phyloP scores from a whole-genome alignment of 331 rosid genomes.

The Rhamnella rubrinervis region DNA sequence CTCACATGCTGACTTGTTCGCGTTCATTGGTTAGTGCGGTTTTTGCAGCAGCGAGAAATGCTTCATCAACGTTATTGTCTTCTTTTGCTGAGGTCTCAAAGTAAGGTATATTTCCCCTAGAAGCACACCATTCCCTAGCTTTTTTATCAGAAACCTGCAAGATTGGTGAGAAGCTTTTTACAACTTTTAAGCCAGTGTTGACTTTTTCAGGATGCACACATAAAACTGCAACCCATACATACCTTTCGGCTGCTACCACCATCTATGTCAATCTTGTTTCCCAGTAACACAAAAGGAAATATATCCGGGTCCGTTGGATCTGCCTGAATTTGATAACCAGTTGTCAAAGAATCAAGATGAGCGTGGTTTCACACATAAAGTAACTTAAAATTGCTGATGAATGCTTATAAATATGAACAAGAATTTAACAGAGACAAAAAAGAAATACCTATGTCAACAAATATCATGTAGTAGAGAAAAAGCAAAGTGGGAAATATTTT shows the following conservation, averaged over 20 bases:
- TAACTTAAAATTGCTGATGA: background rate
- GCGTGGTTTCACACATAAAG: background rate
- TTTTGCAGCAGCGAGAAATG: slow-evolving; percentile 67
- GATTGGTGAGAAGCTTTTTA: background rate
- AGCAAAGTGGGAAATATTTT: background rate
- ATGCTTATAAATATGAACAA: background rate
- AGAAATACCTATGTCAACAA: background rate
- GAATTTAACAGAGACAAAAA: background rate
- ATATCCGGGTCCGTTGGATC: slow-evolving; percentile 48
- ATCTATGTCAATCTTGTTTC: slow-evolving; percentile 76
- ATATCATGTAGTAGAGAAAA: background rate
- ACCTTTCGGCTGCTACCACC: slow-evolving; percentile 66
- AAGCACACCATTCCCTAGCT: slow-evolving; percentile 80
- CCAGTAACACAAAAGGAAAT: slow-evolving; percentile 77
- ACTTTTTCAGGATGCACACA: background rate
- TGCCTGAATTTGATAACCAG: slow-evolving; percentile 44
- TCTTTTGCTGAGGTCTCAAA: slow-evolving; percentile 87
- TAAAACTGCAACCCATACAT: slow-evolving; percentile 7
- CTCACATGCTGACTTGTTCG: slow-evolving; percentile 58
- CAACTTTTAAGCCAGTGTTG: background rate
- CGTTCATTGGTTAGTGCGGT: slow-evolving; percentile 63
- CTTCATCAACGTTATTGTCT: slow-evolving; percentile 63
- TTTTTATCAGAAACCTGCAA: slow-evolving; percentile 68
- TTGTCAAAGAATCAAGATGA: background rate
- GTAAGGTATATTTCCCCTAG: slow-evolving; percentile 76